Evolutionary conservation across 2,329 filamentous ascomycete species (phyloP).

Genomic region (Penicillium sp.): DNA sequence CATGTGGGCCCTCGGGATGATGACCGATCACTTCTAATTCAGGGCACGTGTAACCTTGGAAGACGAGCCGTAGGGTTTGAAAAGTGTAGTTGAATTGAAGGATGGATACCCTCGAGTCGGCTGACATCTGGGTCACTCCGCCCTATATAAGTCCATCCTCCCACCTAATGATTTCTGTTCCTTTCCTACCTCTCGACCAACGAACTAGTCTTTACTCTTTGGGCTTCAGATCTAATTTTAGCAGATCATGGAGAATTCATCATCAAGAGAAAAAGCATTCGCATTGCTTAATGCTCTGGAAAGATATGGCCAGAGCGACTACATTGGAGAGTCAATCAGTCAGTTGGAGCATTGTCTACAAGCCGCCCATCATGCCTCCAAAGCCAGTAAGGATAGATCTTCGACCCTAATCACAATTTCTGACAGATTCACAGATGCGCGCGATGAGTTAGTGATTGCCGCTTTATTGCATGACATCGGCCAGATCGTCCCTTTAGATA

Average conservation of each 20-base stretch:
- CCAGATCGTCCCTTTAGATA: conserved; percentile 42
- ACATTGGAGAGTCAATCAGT: conserved; percentile 38
- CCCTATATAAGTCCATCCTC: background rate
- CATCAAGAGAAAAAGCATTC: conserved; percentile 19
- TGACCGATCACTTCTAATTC: background rate
- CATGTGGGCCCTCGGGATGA: background rate
- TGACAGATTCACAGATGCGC: conserved; percentile 16
- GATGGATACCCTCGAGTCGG: too few species aligned
- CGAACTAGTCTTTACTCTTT: background rate
- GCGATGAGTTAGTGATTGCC: conserved; percentile 35
- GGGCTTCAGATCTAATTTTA: background rate
- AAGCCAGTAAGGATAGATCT: conserved; percentile 19
- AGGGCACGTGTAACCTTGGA: background rate
- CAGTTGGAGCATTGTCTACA: conserved; percentile 39
- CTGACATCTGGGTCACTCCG: too few species aligned
- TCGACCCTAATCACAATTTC: background rate
- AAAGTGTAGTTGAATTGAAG: background rate
- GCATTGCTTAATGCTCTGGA: conserved; percentile 28
- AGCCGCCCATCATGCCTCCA: conserved; percentile 33
- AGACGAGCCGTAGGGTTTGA: background rate
- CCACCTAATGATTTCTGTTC: background rate
- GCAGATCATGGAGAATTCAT: conserved; percentile 7
- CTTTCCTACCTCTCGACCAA: background rate
- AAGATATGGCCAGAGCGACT: conserved; percentile 35
- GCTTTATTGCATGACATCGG: conserved; percentile 48